phyloP scores from a whole-genome alignment of 352 stramenopile species.

The Globisporangium orthogonon region DNA sequence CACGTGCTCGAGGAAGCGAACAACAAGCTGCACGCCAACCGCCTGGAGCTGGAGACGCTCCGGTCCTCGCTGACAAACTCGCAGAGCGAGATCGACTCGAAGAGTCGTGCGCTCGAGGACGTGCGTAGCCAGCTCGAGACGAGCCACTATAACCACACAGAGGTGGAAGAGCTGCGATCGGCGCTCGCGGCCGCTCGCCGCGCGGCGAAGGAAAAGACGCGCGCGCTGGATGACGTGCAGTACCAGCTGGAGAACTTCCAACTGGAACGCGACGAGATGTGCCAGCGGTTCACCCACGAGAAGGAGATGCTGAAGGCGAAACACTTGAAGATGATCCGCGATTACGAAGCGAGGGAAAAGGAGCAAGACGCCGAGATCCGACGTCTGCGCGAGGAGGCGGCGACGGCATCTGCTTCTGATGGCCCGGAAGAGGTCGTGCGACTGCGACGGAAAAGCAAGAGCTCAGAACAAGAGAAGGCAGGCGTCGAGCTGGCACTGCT shows the following conservation, averaged over 20 bases:
- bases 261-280: slow-evolving; percentile 11
- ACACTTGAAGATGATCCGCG: slow-evolving; percentile 4
- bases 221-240: slow-evolving; percentile 2
- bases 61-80: not conserved
- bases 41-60: not conserved
- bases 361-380: slow-evolving; percentile 18
- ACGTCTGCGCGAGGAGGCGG: slow-evolving; percentile 7
- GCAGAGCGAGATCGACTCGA: slow-evolving; percentile 1
- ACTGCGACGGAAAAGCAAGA: slow-evolving; percentile 12
- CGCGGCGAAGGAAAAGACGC: not conserved
- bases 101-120: slow-evolving; percentile 7
- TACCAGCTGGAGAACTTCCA: slow-evolving; percentile 7
- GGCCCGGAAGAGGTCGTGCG: slow-evolving; percentile 10
- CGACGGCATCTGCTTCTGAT: not conserved
- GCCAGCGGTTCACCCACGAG: slow-evolving; percentile 8
- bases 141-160: not conserved
- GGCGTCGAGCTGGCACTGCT: slow-evolving; percentile 22
- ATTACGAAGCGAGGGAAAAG: slow-evolving; percentile 13
- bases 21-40: not conserved
- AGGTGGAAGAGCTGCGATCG: slow-evolving; percentile 1
- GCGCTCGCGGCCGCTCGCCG: slow-evolving; percentile 2
- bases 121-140: slow-evolving; percentile 1
- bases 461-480: slow-evolving; percentile 23
- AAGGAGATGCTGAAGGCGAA: slow-evolving; percentile 22
- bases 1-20: slow-evolving; percentile 5